phyloP scores from a whole-genome alignment of 2,329 filamentous ascomycete genomes.

The Fusarium anguioides region DNA sequence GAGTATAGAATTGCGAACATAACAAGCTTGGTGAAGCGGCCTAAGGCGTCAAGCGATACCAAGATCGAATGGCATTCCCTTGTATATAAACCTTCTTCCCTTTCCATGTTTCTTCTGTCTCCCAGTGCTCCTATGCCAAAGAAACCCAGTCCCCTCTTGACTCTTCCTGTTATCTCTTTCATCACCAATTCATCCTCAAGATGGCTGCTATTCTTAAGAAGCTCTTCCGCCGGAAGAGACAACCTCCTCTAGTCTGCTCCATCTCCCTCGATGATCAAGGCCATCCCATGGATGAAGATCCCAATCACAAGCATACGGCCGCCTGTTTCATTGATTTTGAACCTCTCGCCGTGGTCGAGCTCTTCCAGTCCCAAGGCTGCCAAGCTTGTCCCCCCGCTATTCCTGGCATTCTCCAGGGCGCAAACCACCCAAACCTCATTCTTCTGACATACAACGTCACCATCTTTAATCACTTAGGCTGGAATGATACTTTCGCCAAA shows the following conservation, averaged over 20 bases:
- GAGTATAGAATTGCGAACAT: neutral
- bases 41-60: neutral
- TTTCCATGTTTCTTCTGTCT: neutral
- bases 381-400: neutral
- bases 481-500: neutral
- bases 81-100: neutral
- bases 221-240: neutral
- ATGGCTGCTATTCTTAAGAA: neutral
- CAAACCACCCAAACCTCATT: neutral
- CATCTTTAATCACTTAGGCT: neutral
- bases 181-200: neutral
- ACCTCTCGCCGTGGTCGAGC: neutral
- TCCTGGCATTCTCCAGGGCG: neutral
- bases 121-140: neutral
- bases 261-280: neutral
- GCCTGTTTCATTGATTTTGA: neutral
- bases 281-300: neutral
- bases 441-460: neutral
- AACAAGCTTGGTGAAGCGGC: neutral
- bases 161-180: neutral
- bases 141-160: neutral
- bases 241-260: neutral
- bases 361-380: neutral
- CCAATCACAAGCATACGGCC: neutral
- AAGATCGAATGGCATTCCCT: neutral